These are phyloP conservation scores for Fusarium albosuccineum DNA, from an alignment of 2,329 filamentous ascomycete species.

Conservation along the genomic window DNA sequence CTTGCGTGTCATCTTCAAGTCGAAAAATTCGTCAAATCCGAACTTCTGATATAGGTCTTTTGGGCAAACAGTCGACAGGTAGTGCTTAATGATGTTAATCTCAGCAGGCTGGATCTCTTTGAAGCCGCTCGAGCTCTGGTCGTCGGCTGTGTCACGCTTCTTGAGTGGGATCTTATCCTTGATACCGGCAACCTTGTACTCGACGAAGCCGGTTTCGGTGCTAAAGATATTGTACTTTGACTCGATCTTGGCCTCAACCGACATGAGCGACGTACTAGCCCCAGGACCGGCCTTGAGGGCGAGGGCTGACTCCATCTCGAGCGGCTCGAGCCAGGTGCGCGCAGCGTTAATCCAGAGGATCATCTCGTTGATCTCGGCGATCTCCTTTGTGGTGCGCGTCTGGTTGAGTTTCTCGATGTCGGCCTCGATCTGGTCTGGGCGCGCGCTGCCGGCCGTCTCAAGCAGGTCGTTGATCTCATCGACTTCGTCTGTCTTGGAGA, in stretches of 20 bases:
- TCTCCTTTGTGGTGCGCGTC: constrained; percentile 50
- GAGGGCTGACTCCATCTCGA: too few relatives aligned
- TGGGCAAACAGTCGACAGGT: too few relatives aligned
- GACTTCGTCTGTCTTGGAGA: constrained; percentile 51
- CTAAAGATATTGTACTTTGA: constrained; percentile 23
- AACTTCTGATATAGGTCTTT: too few relatives aligned
- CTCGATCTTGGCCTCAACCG: constrained; percentile 24
- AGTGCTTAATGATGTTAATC: too few relatives aligned
- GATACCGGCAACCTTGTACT: background rate
- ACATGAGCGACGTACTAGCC: constrained; percentile 17
- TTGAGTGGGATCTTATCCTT: too few relatives aligned
- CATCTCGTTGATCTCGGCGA: constrained; percentile 55
- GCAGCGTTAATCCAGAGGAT: constrained; percentile 52
- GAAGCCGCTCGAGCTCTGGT: too few relatives aligned
- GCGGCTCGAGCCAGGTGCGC: constrained; percentile 35
- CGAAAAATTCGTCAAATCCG: too few relatives aligned
- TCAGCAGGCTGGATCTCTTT: too few relatives aligned
- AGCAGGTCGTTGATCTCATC: constrained; percentile 46
- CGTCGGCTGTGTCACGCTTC: too few relatives aligned
- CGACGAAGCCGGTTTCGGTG: background rate
- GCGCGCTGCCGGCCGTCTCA: constrained; percentile 47
- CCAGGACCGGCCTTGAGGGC: constrained; percentile 4
- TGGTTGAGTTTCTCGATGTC: constrained; percentile 51
- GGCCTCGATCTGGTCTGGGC: constrained; percentile 49
- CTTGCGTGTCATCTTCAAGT: too few relatives aligned